phyloP scores from a whole-genome alignment of 208 protist genomes.

The Acanthamoeba culbertsoni region DNA sequence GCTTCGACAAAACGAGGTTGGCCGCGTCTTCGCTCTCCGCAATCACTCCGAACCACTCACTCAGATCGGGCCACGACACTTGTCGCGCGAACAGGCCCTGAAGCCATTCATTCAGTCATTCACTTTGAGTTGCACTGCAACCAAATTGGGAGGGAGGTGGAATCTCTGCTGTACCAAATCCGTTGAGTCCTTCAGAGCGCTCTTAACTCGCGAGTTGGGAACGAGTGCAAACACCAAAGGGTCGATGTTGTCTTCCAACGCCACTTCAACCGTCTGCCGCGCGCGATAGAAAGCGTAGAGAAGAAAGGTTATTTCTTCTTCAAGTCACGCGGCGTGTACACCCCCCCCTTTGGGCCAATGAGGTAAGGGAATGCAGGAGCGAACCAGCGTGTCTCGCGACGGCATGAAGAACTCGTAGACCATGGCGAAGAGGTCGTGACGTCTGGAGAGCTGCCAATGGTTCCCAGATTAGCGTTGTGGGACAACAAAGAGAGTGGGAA shows the following conservation, averaged over 20 bases:
- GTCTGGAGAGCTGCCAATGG: background rate
- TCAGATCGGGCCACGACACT: background rate
- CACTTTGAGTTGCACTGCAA: background rate
- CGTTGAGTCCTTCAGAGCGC: background rate
- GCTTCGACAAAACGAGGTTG: background rate
- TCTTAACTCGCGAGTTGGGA: background rate
- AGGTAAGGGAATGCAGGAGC: too few species aligned
- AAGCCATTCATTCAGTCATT: too few species aligned
- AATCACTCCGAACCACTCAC: background rate
- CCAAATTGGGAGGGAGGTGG: background rate
- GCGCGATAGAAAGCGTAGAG: background rate
- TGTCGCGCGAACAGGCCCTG: background rate
- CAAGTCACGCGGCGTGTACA: too few species aligned
- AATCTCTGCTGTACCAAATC: background rate
- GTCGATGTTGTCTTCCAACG: background rate
- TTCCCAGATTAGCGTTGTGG: too few species aligned
- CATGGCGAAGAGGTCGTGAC: background rate
- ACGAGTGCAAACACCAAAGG: background rate
- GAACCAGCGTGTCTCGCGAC: background rate
- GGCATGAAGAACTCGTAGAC: slow-evolving; percentile 16
- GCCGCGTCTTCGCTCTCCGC: background rate
- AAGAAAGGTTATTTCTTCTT: background rate
- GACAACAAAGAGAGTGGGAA: too few species aligned
- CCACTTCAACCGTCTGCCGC: background rate
- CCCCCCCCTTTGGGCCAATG: too few species aligned